Base-by-base conservation (phyloP, 116 monocot species). In the Cymodocea nodosa region DNA sequence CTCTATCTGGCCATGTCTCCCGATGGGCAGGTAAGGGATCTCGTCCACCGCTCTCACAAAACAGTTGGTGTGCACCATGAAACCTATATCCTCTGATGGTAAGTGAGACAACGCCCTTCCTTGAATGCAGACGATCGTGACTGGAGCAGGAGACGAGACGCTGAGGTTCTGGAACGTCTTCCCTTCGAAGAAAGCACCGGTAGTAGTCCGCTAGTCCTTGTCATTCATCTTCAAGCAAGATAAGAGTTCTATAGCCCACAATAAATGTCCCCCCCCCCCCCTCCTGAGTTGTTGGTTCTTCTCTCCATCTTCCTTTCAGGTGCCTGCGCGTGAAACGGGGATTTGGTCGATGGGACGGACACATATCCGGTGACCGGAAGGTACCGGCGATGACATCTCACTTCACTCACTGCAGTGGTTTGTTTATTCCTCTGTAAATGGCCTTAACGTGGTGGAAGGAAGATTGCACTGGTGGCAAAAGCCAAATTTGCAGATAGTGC, bases 141-240 rank as follows among this genome's bases (percentile, higher is more conserved):
- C 94, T 20, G 94, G 94, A 67, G 89, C 94, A 11, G 94, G 94
- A 22, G 94, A 94, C 70, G 94, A 94, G 74, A 94, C 89, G n/a
- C 74, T 94, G 15, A 80, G 94, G 79, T 89, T 89, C 67, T 94
- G 94, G 94, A 94, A 89, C 57, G 69, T 89, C n/a, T 94, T 94
- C 52, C 89, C 94, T 68, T 86, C 89, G 24, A 60, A 66, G 7
- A 94, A 89, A 77, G 48, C 84, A 63, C 80, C 63, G 63, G 89
- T 89, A 71, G 63, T n/a, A n/a, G n/a, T n/a, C n/a, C n/a, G n/a
- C n/a, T n/a, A n/a, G n/a, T n/a, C n/a, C n/a, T n/a, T n/a, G n/a
- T n/a, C n/a, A n/a, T n/a, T n/a, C n/a, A n/a, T n/a, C n/a, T n/a
- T n/a, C n/a, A n/a, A 30, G 30, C 30, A 30, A 30, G 30, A n/a